These are phyloP conservation scores for grape (Vitis vinifera) DNA, from an alignment of 164 flowering plant species.

Conservation along the genomic window ASM3070453v1 NC_081815.1:10884501-10885000, in stretches of 20 bases:
- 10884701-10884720: constrained; percentile 59
- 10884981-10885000: constrained; percentile 38
- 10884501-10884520: too few relatives aligned
- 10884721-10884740: constrained; percentile 37
- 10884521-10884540: neutral
- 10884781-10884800: constrained; percentile 67
- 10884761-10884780: constrained; percentile 80
- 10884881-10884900: constrained; percentile 63
- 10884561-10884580: too few relatives aligned
- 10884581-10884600: too few relatives aligned
- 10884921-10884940: constrained; percentile 16
- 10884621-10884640: neutral
- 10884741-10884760: constrained; percentile 50
- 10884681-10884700: constrained; percentile 34
- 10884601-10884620: too few relatives aligned
- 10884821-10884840: constrained; percentile 78
- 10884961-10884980: constrained; percentile 75
- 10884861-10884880: constrained; percentile 83
- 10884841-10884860: constrained; percentile 76
- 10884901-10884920: constrained; percentile 46
- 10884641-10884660: constrained; percentile 17
- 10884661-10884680: constrained; percentile 25
- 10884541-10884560: too few relatives aligned
- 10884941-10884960: constrained; percentile 39
- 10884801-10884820: constrained; percentile 81